Percentiles rank a stretch among this genome's conserved stretches.
Evolutionary conservation across 306 rosid species (phyloP).

Genomic region (Vicia villosa): DNA sequence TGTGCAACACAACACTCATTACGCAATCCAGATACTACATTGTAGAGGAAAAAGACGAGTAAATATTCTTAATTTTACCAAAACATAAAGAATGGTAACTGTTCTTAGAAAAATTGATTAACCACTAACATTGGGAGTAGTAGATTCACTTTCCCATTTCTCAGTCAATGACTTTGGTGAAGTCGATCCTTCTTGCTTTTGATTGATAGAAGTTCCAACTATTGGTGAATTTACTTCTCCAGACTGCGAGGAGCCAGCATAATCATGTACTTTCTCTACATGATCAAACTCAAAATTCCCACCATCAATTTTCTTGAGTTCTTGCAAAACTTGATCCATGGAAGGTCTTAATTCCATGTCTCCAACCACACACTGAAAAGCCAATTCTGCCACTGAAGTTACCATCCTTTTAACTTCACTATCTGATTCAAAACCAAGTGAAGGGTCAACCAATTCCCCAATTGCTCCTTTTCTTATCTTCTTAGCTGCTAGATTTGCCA

Average conservation of each 20-base stretch:
- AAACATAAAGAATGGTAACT: neutral
- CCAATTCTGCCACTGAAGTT: conserved; percentile 61
- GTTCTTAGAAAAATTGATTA: conserved; percentile 9
- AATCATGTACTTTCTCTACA: conserved; percentile 19
- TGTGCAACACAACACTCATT: neutral
- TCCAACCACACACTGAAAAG: conserved; percentile 66
- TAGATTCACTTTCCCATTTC: conserved; percentile 46
- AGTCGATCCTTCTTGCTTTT: conserved; percentile 23
- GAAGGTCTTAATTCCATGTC: conserved; percentile 73
- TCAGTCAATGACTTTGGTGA: conserved; percentile 51
- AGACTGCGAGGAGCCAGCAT: neutral
- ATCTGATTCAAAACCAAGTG: conserved; percentile 60
- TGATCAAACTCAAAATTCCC: conserved; percentile 38
- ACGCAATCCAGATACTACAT: neutral
- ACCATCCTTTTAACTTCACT: conserved; percentile 48
- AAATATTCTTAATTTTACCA: neutral
- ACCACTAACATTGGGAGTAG: conserved; percentile 32
- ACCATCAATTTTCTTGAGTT: conserved; percentile 47
- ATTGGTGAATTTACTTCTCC: conserved; percentile 27
- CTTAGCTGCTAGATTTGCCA: conserved; percentile 52
- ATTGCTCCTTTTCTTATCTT: conserved; percentile 49
- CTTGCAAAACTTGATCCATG: conserved; percentile 59
- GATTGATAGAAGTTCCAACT: conserved; percentile 30
- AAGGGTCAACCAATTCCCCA: conserved; percentile 57
- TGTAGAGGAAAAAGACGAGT: neutral